Percentiles rank a stretch among this genome's conserved stretches.
These are phyloP conservation scores for Aspergillus niger DNA, from an alignment of 2,329 filamentous ascomycete species.

Conservation along the genomic window DNA sequence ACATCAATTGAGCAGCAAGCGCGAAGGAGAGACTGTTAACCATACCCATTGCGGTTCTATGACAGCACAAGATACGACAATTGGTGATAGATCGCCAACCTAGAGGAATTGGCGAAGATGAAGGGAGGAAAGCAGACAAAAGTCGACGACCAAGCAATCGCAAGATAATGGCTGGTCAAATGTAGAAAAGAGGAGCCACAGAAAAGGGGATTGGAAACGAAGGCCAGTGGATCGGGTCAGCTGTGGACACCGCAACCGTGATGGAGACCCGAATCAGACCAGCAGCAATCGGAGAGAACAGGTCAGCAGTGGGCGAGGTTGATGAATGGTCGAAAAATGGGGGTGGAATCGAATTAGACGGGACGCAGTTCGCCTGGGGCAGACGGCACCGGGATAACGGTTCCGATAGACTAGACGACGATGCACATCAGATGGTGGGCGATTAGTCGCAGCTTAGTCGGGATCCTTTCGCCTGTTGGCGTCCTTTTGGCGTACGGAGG, in stretches of 20 bases:
- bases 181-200: background rate
- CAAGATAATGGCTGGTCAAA: constrained; percentile 8
- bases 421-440: constrained; percentile 13
- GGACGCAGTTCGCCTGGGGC: constrained; percentile 21
- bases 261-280: constrained; percentile 8
- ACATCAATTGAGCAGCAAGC: background rate
- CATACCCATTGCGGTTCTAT: constrained; percentile 26
- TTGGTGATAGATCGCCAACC: background rate
- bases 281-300: constrained; percentile 7
- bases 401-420: constrained; percentile 24
- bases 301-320: constrained; percentile 9
- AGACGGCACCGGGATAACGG: constrained; percentile 25
- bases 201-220: background rate
- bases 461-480: constrained; percentile 4
- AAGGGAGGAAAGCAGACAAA: background rate
- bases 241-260: constrained; percentile 12
- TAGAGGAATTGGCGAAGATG: background rate
- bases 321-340: constrained; percentile 10
- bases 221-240: background rate
- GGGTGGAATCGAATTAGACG: constrained; percentile 20
- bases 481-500: background rate
- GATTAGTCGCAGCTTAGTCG: background rate
- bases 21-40: background rate
- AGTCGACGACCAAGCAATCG: background rate
- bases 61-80: background rate